A percentile compares a stretch with the other conserved stretches of the same genome.
Conservation (phyloP, 1,139 yeast species). For the Debaryomycetaceae sp. region DNA sequence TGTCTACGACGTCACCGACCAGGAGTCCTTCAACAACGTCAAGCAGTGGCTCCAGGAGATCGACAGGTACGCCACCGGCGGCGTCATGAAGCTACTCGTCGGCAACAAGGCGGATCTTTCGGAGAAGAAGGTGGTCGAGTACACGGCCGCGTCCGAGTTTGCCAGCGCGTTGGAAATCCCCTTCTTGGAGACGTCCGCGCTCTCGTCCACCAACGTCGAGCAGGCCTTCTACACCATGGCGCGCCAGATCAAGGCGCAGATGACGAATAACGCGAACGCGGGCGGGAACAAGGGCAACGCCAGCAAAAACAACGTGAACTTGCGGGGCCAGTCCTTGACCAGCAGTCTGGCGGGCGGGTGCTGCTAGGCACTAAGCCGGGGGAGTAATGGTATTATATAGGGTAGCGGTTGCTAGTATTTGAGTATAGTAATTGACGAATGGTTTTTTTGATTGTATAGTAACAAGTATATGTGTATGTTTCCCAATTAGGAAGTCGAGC, state of each 20-base stretch:
- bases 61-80: slow-evolving; percentile 96
- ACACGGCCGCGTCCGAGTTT: slow-evolving; percentile 93
- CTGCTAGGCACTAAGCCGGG: slow-evolving; percentile 47
- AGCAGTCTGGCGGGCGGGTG: slow-evolving; percentile 61
- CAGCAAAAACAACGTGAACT: slow-evolving; percentile 66
- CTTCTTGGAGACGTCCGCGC: slow-evolving; percentile 92
- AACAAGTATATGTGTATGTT: slow-evolving; percentile 1
- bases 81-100: slow-evolving; percentile 89
- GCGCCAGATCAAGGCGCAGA: slow-evolving; percentile 92
- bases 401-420: background rate
- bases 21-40: slow-evolving; percentile 93
- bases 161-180: slow-evolving; percentile 95
- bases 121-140: slow-evolving; percentile 92
- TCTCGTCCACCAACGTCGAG: slow-evolving; percentile 92
- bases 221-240: slow-evolving; percentile 99
- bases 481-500: slow-evolving; percentile 9
- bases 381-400: too few relatives aligned
- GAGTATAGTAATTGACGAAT: background rate
- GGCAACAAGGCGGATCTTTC: slow-evolving; percentile 95
- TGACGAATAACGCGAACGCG: slow-evolving; percentile 54
- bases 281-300: slow-evolving; percentile 30
- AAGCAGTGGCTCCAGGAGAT: slow-evolving; percentile 99
- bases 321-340: slow-evolving; percentile 81
- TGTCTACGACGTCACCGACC: slow-evolving; percentile 97
- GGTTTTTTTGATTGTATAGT: too few relatives aligned